phyloP scores from a whole-genome alignment of 176 grass and related monocot genomes.

The sorghum (Sorghum bicolor) region DNA sequence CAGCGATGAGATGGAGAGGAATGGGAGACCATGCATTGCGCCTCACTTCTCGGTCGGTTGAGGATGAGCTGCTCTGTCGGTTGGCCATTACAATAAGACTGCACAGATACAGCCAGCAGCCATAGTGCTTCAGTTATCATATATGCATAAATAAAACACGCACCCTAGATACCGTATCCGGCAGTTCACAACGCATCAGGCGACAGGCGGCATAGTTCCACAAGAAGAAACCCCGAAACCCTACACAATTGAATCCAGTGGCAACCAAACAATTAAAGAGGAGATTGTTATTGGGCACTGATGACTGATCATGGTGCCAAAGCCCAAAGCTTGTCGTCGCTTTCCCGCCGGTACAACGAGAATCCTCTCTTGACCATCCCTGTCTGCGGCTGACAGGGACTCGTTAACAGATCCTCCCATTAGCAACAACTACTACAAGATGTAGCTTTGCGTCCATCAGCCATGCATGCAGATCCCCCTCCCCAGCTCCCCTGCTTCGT shows the following conservation, averaged over 20 bases:
- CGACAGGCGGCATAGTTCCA: background rate
- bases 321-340: slow-evolving; percentile 9
- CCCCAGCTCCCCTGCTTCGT: background rate
- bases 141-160: background rate
- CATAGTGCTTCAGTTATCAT: slow-evolving; percentile 3
- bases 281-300: background rate
- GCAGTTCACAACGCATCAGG: background rate
- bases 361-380: slow-evolving; percentile 29
- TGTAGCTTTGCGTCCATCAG: background rate
- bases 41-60: background rate
- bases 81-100: slow-evolving; percentile 16
- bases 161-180: background rate
- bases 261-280: background rate
- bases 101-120: background rate
- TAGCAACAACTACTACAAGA: slow-evolving; percentile 25
- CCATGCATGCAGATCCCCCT: background rate
- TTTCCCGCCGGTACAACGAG: slow-evolving; percentile 16
- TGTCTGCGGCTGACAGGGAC: slow-evolving; percentile 31
- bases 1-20: background rate
- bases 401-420: slow-evolving; percentile 39
- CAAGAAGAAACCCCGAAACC: slow-evolving; percentile 1
- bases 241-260: background rate
- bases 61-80: background rate
- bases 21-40: background rate
- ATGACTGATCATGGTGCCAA: slow-evolving; percentile 8